Conservation (phyloP, 257 asterid genomes). For the Linaria vulgaris region DNA sequence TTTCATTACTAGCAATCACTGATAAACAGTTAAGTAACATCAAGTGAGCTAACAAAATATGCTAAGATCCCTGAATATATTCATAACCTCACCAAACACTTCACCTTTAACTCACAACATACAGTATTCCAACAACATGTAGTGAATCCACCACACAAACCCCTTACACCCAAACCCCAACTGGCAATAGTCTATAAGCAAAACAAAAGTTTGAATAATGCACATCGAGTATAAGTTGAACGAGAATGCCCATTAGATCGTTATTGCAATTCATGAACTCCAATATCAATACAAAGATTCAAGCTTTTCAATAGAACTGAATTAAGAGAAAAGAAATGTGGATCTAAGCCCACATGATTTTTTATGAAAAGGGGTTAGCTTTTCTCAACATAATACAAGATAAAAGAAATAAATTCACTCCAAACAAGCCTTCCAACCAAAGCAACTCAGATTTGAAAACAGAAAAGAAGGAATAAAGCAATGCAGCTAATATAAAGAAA, state of each 20-base stretch:
- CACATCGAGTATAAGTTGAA: background rate
- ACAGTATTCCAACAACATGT: background rate
- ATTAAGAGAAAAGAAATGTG: constrained; percentile 2
- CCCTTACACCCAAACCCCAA: background rate
- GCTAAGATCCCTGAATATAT: too few species aligned
- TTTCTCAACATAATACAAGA: constrained; percentile 5
- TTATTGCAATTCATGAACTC: background rate
- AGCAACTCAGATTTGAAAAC: background rate
- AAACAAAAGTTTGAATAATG: background rate
- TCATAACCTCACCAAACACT: too few species aligned
- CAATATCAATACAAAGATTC: background rate
- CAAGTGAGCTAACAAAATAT: too few species aligned
- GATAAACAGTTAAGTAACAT: too few species aligned
- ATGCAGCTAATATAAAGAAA: constrained; percentile 28
- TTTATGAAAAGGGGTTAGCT: background rate
- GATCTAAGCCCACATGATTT: constrained; percentile 30
- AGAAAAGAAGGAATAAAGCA: constrained; percentile 15
- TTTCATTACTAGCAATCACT: too few species aligned
- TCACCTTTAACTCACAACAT: background rate
- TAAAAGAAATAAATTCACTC: background rate
- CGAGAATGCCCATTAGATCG: background rate
- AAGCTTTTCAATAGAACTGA: too few species aligned
- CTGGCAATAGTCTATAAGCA: background rate
- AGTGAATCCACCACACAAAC: background rate
- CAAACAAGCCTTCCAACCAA: constrained; percentile 16